A percentile compares a stretch with the other conserved stretches of the same genome.
Conservation (phyloP, 1,284 basidiomycete species). For the Leucoagaricus sp. region DNA sequence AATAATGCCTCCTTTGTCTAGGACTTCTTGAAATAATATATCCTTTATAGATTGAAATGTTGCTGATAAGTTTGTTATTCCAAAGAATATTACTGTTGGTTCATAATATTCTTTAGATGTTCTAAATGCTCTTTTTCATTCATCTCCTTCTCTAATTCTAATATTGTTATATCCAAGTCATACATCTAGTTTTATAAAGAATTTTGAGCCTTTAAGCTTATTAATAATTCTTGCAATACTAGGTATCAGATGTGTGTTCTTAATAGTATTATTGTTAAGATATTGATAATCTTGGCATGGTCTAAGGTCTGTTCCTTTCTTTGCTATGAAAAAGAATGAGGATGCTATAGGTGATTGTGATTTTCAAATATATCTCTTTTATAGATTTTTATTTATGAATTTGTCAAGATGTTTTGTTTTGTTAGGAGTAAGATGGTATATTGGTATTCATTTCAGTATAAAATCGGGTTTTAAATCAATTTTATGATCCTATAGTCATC, state of each 20-base stretch:
- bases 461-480: conserved; percentile 10
- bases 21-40: conserved; percentile 12
- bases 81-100: conserved; percentile 20
- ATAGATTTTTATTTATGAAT: conserved; percentile 33
- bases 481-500: conserved; percentile 9
- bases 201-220: conserved; percentile 28
- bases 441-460: neutral
- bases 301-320: conserved; percentile 12
- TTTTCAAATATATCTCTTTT: conserved; percentile 23
- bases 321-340: conserved; percentile 39
- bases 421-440: conserved; percentile 15
- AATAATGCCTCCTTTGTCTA: conserved; percentile 4
- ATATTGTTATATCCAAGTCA: conserved; percentile 24
- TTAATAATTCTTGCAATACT: conserved; percentile 35
- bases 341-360: conserved; percentile 33
- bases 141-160: conserved; percentile 20
- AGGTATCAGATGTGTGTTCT: conserved; percentile 29
- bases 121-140: conserved; percentile 22
- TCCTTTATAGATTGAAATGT: conserved; percentile 1
- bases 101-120: conserved; percentile 2
- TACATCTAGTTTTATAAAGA: conserved; percentile 26
- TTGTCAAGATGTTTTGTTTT: conserved; percentile 26
- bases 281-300: conserved; percentile 14
- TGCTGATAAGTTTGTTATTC: conserved; percentile 15
- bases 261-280: conserved; percentile 13